Base-by-base conservation (phyloP, 2,329 filamentous ascomycete genomes). In the Aureobasidium pullulans region DNA sequence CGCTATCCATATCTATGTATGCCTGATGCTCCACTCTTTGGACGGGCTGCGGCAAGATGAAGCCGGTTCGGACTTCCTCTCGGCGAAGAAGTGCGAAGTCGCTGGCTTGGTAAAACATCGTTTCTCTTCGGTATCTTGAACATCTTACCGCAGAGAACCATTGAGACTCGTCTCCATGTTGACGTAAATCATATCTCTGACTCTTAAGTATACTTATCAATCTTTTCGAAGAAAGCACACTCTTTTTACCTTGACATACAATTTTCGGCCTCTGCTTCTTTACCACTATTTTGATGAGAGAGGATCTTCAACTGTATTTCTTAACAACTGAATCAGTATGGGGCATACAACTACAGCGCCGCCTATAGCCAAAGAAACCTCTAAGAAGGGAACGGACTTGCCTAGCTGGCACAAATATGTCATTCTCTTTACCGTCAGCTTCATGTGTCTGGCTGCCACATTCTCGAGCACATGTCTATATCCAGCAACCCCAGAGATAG, bases 381-480 rank as follows among this genome's bases (percentile, higher is more conserved):
- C 1, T 29, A 47, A 15, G 10, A 36, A 36, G 13, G 47, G 47
- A 9, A 36, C 15, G 3, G 23, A 36, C 19, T 13, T 57, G 8
- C 53, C 53, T 3, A 59, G 19, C 19, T 59, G 57, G 59, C 52
- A 59, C 43, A 92, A 92, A 70, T 68, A 77, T 3, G 67, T 84
- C 60, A 87, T 91, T 50, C 84, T 90, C 13, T 76, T 78, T 10
- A 79, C 89, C 5, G 73, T 90, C 53, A 85, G 87, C 0, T 89
- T 85, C 67, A 89, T 86, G 71, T 83, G 85, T 23, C 87, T 91
- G 62, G 76, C 91, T 34, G 84, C 88, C 1, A 88, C 88, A 1
- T 81, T 89, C 28, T 87, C 84, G 2, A 88, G 84, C 37, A 90
- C 87, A 0, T 85, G 86, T 0, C 82, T 90, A 2, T 73, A 91